Evolutionary conservation across 106 monocot species (phyloP).

Genomic region (Alisma plantagoaquatica): DNA sequence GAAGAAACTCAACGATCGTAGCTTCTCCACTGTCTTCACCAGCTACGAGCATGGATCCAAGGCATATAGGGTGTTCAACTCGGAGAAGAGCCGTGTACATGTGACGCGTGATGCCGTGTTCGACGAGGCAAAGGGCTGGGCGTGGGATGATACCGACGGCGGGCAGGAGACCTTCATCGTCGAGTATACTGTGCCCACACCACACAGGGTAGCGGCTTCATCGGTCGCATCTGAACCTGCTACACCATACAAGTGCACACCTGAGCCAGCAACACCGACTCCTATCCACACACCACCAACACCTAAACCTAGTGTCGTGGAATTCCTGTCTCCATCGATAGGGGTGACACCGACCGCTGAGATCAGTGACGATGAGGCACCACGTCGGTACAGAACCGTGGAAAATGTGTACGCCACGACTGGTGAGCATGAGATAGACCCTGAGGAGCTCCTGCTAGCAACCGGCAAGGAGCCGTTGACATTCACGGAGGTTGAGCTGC

Average conservation of each 20-base stretch:
- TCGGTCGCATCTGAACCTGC: background rate
- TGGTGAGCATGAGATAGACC: too few species aligned
- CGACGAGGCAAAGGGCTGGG: too few species aligned
- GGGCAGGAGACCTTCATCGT: background rate
- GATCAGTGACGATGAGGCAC: background rate
- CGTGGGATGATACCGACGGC: background rate
- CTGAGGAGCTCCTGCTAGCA: too few species aligned
- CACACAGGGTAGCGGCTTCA: background rate
- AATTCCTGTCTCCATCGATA: background rate
- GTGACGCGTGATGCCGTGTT: too few species aligned
- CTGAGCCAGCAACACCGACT: background rate
- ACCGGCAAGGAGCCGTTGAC: too few species aligned
- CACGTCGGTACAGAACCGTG: background rate
- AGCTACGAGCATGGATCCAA: too few species aligned
- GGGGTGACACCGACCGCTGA: background rate
- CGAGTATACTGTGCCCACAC: too few species aligned
- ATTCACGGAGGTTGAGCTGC: background rate
- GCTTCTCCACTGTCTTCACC: background rate
- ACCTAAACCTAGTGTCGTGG: background rate
- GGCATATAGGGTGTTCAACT: too few species aligned
- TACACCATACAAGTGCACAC: background rate
- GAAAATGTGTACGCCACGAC: background rate
- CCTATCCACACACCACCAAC: background rate
- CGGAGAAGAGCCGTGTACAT: background rate
- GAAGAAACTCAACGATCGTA: too few species aligned